Conservation (phyloP, 2,329 filamentous ascomycete genomes). For the Dothideomycetes sp. region DNA sequence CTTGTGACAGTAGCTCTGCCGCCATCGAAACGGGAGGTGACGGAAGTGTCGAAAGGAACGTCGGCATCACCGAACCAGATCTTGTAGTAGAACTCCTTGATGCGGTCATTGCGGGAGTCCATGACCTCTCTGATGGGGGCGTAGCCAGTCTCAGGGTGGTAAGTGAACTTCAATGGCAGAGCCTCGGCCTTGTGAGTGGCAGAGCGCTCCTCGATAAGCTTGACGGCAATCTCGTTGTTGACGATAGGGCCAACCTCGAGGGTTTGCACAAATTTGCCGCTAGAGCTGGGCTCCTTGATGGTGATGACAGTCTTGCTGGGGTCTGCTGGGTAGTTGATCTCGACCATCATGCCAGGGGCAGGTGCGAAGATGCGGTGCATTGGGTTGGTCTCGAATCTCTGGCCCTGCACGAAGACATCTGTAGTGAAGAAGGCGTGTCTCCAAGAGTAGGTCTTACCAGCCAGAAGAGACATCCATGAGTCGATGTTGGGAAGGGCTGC, state of each 20-base stretch:
- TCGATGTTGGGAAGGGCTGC: slow-evolving; percentile 68
- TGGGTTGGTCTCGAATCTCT: slow-evolving; percentile 96
- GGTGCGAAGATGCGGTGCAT: slow-evolving; percentile 87
- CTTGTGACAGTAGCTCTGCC: slow-evolving; percentile 78
- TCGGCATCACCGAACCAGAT: slow-evolving; percentile 90
- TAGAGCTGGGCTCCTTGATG: slow-evolving; percentile 77
- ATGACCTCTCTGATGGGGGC: slow-evolving; percentile 97
- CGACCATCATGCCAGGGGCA: slow-evolving; percentile 75
- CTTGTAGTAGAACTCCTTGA: slow-evolving; percentile 99
- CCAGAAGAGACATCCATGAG: slow-evolving; percentile 79
- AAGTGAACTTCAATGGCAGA: slow-evolving; percentile 78
- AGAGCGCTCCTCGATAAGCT: slow-evolving; percentile 87
- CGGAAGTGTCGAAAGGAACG: slow-evolving; percentile 72
- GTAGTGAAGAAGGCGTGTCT: slow-evolving; percentile 88
- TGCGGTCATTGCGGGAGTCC: slow-evolving; percentile 89
- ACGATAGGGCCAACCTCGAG: slow-evolving; percentile 71
- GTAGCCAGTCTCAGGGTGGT: slow-evolving; percentile 91
- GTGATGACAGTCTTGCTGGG: slow-evolving; percentile 74
- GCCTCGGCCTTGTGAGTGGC: slow-evolving; percentile 74
- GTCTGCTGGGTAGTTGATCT: slow-evolving; percentile 74
- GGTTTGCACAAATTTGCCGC: slow-evolving; percentile 79
- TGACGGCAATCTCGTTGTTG: slow-evolving; percentile 73
- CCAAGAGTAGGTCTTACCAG: slow-evolving; percentile 81
- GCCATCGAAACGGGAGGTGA: slow-evolving; percentile 83
- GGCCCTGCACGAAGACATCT: slow-evolving; percentile 87